Evolutionary conservation across 2,329 filamentous ascomycete genomes (phyloP).

Genomic region (Arthrobotrys conoides): DNA sequence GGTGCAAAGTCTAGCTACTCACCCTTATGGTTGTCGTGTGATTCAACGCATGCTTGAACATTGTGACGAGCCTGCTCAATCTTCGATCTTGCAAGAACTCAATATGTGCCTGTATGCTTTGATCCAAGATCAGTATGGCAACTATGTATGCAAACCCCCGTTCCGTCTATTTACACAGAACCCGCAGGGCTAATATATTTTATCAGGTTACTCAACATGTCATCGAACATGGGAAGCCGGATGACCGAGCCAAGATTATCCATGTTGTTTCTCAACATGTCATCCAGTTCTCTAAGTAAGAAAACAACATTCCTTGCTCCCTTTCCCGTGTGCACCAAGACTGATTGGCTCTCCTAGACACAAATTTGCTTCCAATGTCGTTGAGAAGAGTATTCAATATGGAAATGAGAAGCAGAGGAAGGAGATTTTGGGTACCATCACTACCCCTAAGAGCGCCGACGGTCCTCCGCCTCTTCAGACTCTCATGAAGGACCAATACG

Average conservation of each 20-base stretch:
- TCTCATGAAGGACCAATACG: slow-evolving; percentile 90
- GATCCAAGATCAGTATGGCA: slow-evolving; percentile 90
- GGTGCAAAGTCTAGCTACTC: slow-evolving; percentile 80
- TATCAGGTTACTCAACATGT: slow-evolving; percentile 79
- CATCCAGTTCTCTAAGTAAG: slow-evolving; percentile 79
- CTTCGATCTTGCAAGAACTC: slow-evolving; percentile 82
- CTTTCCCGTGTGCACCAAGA: background rate
- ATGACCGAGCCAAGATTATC: slow-evolving; percentile 81
- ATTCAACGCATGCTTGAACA: slow-evolving; percentile 92
- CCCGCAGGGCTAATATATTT: slow-evolving; percentile 2
- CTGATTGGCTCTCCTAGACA: slow-evolving; percentile 69
- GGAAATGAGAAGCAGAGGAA: slow-evolving; percentile 79
- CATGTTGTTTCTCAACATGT: slow-evolving; percentile 79
- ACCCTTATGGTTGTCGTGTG: slow-evolving; percentile 91
- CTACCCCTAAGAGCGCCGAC: slow-evolving; percentile 72
- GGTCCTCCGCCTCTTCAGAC: slow-evolving; percentile 79
- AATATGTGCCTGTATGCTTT: slow-evolving; percentile 79
- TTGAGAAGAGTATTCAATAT: slow-evolving; percentile 88
- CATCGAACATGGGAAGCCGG: slow-evolving; percentile 80
- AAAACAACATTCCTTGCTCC: background rate
- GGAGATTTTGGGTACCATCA: slow-evolving; percentile 77
- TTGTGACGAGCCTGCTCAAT: slow-evolving; percentile 79
- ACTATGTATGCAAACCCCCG: slow-evolving; percentile 77
- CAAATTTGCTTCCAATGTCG: slow-evolving; percentile 97
- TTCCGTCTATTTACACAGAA: background rate